phyloP scores from a whole-genome alignment of 352 stramenopile species.

The Phytophthora multivora region DNA sequence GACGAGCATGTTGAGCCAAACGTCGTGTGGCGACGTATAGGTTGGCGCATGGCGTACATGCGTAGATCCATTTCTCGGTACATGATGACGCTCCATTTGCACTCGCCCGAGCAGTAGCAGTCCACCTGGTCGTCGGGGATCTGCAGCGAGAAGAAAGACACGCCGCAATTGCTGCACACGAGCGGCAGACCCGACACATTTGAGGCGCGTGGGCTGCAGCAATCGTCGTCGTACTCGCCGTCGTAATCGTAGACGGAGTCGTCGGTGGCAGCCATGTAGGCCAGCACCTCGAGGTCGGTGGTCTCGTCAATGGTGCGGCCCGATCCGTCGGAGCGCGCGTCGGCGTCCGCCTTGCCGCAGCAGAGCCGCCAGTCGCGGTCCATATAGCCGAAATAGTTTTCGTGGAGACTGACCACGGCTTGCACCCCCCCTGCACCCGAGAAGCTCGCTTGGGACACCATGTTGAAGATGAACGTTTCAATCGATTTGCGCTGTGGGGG shows the following conservation, averaged over 20 bases:
- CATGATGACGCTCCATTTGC: conserved; percentile 91
- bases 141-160: conserved; percentile 83
- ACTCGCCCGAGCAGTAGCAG: conserved; percentile 87
- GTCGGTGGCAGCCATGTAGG: conserved; percentile 30
- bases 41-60: conserved; percentile 53
- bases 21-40: conserved; percentile 13
- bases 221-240: conserved; percentile 11
- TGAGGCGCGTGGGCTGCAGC: not conserved
- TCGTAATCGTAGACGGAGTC: conserved; percentile 5
- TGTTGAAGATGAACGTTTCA: conserved; percentile 13
- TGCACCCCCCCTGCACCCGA: conserved; percentile 8
- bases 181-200: conserved; percentile 72
- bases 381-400: conserved; percentile 18
- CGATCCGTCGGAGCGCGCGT: conserved; percentile 33
- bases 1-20: conserved; percentile 29
- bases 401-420: conserved; percentile 10
- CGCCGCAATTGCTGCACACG: conserved; percentile 82
- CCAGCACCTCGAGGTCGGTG: conserved; percentile 51
- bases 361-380: conserved; percentile 17
- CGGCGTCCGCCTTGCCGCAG: conserved; percentile 17
- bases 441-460: conserved; percentile 24
- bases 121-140: conserved; percentile 67
- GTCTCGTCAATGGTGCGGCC: conserved; percentile 36
- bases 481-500: not conserved
- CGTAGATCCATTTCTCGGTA: conserved; percentile 82